phyloP scores from a whole-genome alignment of 306 rosid species.

The Canavalia ensiformis region DNA sequence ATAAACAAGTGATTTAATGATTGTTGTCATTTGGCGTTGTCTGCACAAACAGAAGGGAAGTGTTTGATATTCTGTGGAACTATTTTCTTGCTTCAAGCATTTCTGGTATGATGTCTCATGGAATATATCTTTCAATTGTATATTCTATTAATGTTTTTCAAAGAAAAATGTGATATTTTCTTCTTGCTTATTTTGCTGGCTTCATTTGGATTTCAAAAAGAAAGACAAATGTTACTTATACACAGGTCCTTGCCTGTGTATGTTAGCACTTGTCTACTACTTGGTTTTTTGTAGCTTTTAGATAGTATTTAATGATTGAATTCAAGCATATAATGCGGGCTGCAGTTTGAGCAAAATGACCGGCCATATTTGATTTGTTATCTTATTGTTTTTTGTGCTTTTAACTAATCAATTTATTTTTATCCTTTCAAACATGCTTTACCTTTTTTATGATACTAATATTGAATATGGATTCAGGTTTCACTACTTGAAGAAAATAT shows the following conservation, averaged over 20 bases:
- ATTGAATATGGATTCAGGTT: constrained; percentile 62
- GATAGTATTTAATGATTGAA: constrained; percentile 3
- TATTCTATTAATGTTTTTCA: neutral
- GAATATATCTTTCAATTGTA: neutral
- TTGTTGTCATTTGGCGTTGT: neutral
- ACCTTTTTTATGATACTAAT: constrained; percentile 46
- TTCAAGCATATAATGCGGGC: constrained; percentile 8
- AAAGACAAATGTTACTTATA: constrained; percentile 9
- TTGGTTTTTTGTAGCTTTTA: constrained; percentile 17
- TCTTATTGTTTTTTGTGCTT: constrained; percentile 31
- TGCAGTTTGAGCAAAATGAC: constrained; percentile 21
- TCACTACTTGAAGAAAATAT: constrained; percentile 87
- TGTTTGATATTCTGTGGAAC: neutral
- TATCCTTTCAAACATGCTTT: constrained; percentile 22
- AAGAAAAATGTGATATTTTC: neutral
- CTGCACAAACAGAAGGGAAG: neutral
- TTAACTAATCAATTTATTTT: neutral
- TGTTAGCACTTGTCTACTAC: constrained; percentile 3
- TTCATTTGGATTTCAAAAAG: constrained; percentile 1
- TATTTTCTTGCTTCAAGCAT: neutral
- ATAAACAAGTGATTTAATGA: neutral
- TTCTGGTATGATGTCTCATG: neutral
- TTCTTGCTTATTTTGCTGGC: constrained; percentile 5
- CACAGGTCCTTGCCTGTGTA: neutral
- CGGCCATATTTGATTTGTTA: constrained; percentile 39